A percentile compares a stretch with the other conserved stretches of the same genome.
These are phyloP conservation scores for Fraxinus floribunda DNA, from an alignment of 305 asterid species.

Conservation along the genomic window DNA sequence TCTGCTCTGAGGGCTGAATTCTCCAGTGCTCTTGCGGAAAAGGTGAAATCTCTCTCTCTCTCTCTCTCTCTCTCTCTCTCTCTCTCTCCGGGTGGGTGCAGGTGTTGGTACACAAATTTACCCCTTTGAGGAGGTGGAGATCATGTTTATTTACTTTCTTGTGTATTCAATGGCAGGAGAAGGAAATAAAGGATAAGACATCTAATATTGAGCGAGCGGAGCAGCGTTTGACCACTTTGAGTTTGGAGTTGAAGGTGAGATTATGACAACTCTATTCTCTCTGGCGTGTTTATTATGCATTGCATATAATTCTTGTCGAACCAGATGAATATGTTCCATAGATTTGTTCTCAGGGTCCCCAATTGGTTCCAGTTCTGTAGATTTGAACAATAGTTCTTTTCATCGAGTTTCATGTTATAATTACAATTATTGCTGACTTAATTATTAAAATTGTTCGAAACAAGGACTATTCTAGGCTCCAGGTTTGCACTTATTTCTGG, in stretches of 20 bases:
- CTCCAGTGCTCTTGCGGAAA: conserved; percentile 58
- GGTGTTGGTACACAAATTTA: not conserved
- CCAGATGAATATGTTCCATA: not conserved
- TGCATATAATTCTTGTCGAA: not conserved
- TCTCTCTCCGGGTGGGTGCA: not conserved
- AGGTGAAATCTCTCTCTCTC: conserved; percentile 47
- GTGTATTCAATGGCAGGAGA: conserved; percentile 54
- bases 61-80: not conserved
- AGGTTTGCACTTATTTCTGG: not conserved
- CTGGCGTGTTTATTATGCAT: not conserved
- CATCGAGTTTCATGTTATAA: not conserved
- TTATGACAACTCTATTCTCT: not conserved
- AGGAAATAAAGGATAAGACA: conserved; percentile 66
- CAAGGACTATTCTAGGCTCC: not conserved
- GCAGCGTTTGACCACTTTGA: conserved; percentile 73
- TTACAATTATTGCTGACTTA: not conserved
- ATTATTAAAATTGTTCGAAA: not conserved
- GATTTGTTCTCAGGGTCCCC: not conserved
- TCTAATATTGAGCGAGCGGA: conserved; percentile 73
- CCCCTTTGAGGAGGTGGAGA: conserved; percentile 5
- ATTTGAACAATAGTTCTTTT: not conserved
- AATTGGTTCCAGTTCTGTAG: not conserved
- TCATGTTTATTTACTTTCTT: conserved; percentile 13
- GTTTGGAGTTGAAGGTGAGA: conserved; percentile 75
- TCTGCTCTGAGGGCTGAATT: conserved; percentile 78